A percentile compares a stretch with the other conserved stretches of the same genome.
Evolutionary conservation across 2,329 filamentous ascomycete species (phyloP).

Genomic region (Colletotrichum trifolii): DNA sequence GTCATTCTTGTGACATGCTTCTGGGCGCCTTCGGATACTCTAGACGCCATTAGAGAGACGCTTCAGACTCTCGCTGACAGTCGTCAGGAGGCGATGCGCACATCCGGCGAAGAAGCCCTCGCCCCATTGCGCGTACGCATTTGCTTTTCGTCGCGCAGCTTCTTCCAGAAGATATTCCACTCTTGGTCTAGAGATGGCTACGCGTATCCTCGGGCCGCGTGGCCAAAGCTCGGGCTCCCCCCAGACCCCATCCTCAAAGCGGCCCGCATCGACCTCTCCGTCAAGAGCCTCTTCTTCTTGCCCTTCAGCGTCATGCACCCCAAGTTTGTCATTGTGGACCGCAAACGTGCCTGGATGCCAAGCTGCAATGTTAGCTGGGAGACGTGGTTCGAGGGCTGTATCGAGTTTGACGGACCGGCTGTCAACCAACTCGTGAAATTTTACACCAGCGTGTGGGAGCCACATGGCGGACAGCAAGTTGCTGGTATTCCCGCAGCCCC

Average conservation of each 20-base stretch:
- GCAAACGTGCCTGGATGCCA: constrained; percentile 73
- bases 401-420: constrained; percentile 72
- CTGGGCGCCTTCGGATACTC: constrained; percentile 76
- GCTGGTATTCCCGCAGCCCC: constrained; percentile 9
- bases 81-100: constrained; percentile 51
- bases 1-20: constrained; percentile 85
- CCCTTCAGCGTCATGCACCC: constrained; percentile 91
- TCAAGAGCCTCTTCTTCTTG: constrained; percentile 83
- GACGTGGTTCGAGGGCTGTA: constrained; percentile 84
- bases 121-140: constrained; percentile 70
- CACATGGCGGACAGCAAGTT: constrained; percentile 4
- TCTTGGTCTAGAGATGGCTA: constrained; percentile 72
- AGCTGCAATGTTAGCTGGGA: constrained; percentile 91
- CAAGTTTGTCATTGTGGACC: constrained; percentile 82
- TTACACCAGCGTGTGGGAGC: constrained; percentile 75
- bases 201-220: constrained; percentile 68
- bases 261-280: constrained; percentile 71
- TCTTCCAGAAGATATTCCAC: constrained; percentile 81
- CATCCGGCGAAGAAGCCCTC: constrained; percentile 37
- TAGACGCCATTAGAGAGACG: constrained; percentile 66
- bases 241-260: constrained; percentile 60
- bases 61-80: constrained; percentile 68
- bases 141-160: constrained; percentile 79
- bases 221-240: constrained; percentile 75
- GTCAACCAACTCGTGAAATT: constrained; percentile 73